Evolutionary conservation across 2,329 filamentous ascomycete species (phyloP), one percentile per base, ranked within the genome.

Genomic region (Parastagonospora avenae): DNA sequence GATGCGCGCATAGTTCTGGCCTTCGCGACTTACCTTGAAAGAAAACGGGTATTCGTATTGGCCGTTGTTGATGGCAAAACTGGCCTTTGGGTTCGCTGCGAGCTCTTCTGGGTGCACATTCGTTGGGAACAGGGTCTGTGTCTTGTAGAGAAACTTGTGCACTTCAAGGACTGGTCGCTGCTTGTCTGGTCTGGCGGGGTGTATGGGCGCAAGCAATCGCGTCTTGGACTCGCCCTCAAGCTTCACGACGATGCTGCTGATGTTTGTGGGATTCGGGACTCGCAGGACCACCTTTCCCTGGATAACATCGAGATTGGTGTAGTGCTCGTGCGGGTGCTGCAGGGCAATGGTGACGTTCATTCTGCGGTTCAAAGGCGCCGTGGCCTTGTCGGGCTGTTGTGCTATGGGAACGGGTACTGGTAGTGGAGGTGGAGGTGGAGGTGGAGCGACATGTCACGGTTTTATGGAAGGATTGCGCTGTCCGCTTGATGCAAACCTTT

Each of bases 191-290:
- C 70, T 62, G 46, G 67, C 61, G 41, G 72, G 78, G 70, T 66
- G 77, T 53, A 61, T 67, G 60, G 62, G 83, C 75, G 55, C 83
- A 70, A 74, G 77, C 71, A 91, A 75, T 37, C 87, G 81, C 4
- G 89, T 92, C 55, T 82, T 82, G 41, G 86, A 86, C 75, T 94
- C 89, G 60, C 90, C 90, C 69, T 94, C 90, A 29, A 94, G 83
- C 77, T 94, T 94, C 66, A 93, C 89, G 32, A 91, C 80, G 56
- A 94, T 86, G 33, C 72, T 75, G 49, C 73, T 74, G 29, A 83
- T 71, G 57, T 76, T 78, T 46, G 74, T 76, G 16, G 74, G 73
- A 59, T 73, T 79, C 6, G 70, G 66, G 15, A 76, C 73, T 32
- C 76, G 68, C 39, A 83, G 62, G 8, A 75, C 53, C 19, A 83